Conservation (phyloP, 306 rosid species). For the Luffa acutangula region DNA sequence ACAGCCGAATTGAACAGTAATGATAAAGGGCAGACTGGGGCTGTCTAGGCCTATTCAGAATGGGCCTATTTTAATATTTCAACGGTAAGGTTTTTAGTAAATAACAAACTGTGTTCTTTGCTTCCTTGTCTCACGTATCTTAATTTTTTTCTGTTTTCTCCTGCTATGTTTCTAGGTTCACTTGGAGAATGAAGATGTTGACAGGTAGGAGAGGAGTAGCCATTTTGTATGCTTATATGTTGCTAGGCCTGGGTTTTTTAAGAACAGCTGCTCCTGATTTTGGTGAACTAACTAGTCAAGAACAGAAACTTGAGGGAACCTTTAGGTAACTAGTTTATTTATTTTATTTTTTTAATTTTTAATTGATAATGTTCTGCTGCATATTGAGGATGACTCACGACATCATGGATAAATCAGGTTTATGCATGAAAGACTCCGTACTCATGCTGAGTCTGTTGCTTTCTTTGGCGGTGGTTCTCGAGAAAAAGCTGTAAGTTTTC, state of each 20-base stretch:
- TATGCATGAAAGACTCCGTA: conserved; percentile 96
- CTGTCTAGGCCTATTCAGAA: neutral
- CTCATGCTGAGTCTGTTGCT: conserved; percentile 98
- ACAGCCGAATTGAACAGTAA: neutral
- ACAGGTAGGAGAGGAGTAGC: conserved; percentile 95
- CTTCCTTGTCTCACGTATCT: conserved; percentile 1
- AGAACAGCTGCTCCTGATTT: conserved; percentile 87
- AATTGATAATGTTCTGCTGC: conserved; percentile 13
- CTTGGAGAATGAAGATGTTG: conserved; percentile 99
- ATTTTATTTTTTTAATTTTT: neutral
- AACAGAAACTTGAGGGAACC: conserved; percentile 93
- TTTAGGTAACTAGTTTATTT: conserved; percentile 43
- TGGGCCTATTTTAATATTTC: neutral
- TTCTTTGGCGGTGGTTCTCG: conserved; percentile 99
- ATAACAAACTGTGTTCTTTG: neutral
- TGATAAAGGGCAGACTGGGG: neutral
- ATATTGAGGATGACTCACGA: conserved; percentile 11
- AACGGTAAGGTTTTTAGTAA: neutral
- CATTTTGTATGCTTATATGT: conserved; percentile 88
- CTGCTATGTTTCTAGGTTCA: conserved; percentile 55
- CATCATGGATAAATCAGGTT: conserved; percentile 47
- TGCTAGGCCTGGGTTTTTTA: conserved; percentile 87
- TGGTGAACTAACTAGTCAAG: conserved; percentile 87
- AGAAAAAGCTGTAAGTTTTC: conserved; percentile 80
- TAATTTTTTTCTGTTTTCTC: neutral